Evolutionary conservation across 257 asterid species (phyloP).

Genomic region (Craterostigma plantagineum): DNA sequence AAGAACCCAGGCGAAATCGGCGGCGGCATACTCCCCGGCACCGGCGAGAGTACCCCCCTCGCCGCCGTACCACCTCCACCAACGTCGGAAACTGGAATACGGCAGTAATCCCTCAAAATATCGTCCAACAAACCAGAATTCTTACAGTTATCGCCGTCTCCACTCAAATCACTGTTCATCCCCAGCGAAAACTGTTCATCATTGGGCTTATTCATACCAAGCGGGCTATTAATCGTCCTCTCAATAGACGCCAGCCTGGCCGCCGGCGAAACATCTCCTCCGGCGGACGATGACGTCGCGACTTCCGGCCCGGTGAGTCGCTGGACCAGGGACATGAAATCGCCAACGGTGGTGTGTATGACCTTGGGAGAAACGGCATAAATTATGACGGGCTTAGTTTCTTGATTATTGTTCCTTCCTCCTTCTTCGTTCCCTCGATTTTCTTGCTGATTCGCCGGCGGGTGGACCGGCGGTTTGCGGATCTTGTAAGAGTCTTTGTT

Average conservation of each 20-base stretch:
- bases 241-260: constrained; percentile 69
- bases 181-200: no score
- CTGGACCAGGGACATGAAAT: constrained; percentile 73
- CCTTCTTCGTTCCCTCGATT: no score
- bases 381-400: constrained; percentile 67
- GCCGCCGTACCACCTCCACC: constrained; percentile 24
- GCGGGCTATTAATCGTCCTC: constrained; percentile 26
- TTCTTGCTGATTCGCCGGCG: constrained; percentile 12
- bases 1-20: constrained; percentile 62
- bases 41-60: constrained; percentile 70
- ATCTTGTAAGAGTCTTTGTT: constrained; percentile 77
- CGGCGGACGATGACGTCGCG: constrained; percentile 10
- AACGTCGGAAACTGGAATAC: no score
- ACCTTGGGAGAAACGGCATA: constrained; percentile 73
- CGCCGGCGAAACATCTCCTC: constrained; percentile 61
- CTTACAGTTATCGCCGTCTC: no score
- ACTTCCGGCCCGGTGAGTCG: constrained; percentile 55
- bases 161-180: neutral
- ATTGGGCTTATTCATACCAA: constrained; percentile 13
- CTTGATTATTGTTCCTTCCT: neutral
- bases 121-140: constrained; percentile 12
- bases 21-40: constrained; percentile 37
- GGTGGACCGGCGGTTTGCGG: constrained; percentile 69
- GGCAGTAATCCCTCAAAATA: constrained; percentile 17
- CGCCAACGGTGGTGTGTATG: constrained; percentile 69